Percentiles rank a stretch among this genome's conserved stretches.
These are phyloP conservation scores for Tolypocladium cylindrosporum DNA, from an alignment of 2,329 filamentous ascomycete species.

Conservation along the genomic window DNA sequence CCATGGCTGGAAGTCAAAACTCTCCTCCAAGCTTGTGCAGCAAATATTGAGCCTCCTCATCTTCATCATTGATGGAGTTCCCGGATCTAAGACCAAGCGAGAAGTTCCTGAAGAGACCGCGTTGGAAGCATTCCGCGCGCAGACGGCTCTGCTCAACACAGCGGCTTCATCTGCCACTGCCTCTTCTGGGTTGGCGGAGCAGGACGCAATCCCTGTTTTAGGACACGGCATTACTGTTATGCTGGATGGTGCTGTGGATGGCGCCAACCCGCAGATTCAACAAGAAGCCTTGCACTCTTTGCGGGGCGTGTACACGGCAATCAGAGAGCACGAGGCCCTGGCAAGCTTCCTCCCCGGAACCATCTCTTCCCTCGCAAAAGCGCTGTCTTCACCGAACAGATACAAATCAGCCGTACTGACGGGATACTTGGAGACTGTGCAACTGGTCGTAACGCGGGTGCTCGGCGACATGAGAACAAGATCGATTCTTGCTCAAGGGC, in stretches of 20 bases:
- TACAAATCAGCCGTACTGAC: slow-evolving; percentile 51
- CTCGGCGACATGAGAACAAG: slow-evolving; percentile 48
- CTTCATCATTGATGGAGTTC: slow-evolving; percentile 66
- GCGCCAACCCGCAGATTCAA: slow-evolving; percentile 58
- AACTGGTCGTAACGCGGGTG: slow-evolving; percentile 41
- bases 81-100: slow-evolving; percentile 36
- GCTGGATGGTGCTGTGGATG: slow-evolving; percentile 61
- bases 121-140: slow-evolving; percentile 58
- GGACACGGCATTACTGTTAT: slow-evolving; percentile 76
- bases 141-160: slow-evolving; percentile 55
- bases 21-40: slow-evolving; percentile 64
- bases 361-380: slow-evolving; percentile 68
- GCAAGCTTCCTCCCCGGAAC: slow-evolving; percentile 83
- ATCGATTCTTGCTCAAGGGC: slow-evolving; percentile 27
- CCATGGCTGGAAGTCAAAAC: slow-evolving; percentile 66
- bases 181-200: slow-evolving; percentile 39
- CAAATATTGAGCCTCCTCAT: slow-evolving; percentile 80
- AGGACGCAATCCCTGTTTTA: slow-evolving; percentile 61
- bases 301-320: slow-evolving; percentile 46
- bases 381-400: slow-evolving; percentile 58
- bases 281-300: slow-evolving; percentile 58
- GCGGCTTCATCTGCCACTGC: slow-evolving; percentile 40
- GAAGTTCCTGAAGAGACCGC: slow-evolving; percentile 63
- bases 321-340: slow-evolving; percentile 64
- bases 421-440: slow-evolving; percentile 48